Percentiles rank a stretch among this genome's conserved stretches.
Conservation (phyloP, 2,329 filamentous ascomycete genomes). For the Sclerotinia sclerotiorum region DNA sequence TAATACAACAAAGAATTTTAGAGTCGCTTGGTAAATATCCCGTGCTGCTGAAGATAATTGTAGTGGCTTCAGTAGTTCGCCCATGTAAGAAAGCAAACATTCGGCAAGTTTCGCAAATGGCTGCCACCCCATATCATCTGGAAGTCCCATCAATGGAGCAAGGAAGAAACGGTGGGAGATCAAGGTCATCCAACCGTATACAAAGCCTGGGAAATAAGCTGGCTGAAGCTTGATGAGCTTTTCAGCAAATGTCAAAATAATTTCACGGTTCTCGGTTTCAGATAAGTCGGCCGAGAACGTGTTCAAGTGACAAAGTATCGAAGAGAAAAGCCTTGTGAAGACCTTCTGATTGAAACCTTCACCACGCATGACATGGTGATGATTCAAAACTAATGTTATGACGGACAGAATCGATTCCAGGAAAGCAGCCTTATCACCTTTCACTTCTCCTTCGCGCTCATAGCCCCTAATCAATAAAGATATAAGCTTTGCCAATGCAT, state of each 20-base stretch:
- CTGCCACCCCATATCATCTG: conserved; percentile 71
- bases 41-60: conserved; percentile 69
- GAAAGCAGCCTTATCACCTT: conserved; percentile 65
- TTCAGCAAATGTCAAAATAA: conserved; percentile 70
- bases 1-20: conserved; percentile 80
- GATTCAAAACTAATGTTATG: conserved; percentile 77
- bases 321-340: conserved; percentile 87
- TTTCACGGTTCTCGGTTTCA: conserved; percentile 63
- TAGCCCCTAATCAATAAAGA: conserved; percentile 72
- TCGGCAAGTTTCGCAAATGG: conserved; percentile 72
- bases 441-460: conserved; percentile 57
- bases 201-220: conserved; percentile 74
- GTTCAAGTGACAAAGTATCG: conserved; percentile 74
- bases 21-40: conserved; percentile 78
- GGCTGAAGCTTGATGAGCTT: conserved; percentile 75
- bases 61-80: conserved; percentile 74
- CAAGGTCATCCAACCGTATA: conserved; percentile 80
- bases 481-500: conserved; percentile 81
- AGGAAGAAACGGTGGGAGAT: conserved; percentile 84
- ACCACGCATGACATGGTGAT: conserved; percentile 77
- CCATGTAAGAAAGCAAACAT: conserved; percentile 70
- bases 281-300: conserved; percentile 56
- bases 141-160: conserved; percentile 69
- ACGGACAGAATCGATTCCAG: conserved; percentile 77
- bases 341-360: conserved; percentile 84